phyloP scores from a whole-genome alignment of 345 rosid species.

The Eucalyptus lansdowneana region DNA sequence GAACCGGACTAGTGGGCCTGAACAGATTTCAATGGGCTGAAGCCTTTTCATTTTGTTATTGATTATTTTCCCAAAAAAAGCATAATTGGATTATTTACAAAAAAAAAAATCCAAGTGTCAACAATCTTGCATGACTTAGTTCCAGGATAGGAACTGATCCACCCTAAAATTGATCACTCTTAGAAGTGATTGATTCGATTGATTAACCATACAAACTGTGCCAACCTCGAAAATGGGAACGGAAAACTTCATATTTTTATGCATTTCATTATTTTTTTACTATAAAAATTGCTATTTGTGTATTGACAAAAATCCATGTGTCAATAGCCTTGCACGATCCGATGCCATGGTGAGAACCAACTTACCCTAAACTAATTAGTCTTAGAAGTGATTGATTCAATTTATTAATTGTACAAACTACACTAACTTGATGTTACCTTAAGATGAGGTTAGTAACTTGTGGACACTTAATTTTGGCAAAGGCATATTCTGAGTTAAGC shows the following conservation, averaged over 20 bases:
- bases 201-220: neutral
- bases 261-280: no score
- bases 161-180: accelerated
- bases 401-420: no score
- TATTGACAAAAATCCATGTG: neutral
- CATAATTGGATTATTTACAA: neutral
- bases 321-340: accelerated
- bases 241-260: no score
- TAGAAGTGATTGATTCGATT: neutral
- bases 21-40: neutral
- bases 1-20: neutral
- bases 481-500: no score
- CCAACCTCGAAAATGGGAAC: accelerated
- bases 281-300: no score
- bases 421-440: neutral
- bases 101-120: neutral
- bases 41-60: neutral
- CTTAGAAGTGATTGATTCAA: neutral
- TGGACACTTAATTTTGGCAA: no score
- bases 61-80: neutral
- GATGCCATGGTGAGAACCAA: neutral
- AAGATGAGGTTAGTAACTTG: neutral
- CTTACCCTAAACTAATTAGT: accelerated
- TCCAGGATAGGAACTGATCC: accelerated
- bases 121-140: accelerated